Evolutionary conservation across 306 rosid genomes (phyloP).

Genomic region (Dryas drummondii): DNA sequence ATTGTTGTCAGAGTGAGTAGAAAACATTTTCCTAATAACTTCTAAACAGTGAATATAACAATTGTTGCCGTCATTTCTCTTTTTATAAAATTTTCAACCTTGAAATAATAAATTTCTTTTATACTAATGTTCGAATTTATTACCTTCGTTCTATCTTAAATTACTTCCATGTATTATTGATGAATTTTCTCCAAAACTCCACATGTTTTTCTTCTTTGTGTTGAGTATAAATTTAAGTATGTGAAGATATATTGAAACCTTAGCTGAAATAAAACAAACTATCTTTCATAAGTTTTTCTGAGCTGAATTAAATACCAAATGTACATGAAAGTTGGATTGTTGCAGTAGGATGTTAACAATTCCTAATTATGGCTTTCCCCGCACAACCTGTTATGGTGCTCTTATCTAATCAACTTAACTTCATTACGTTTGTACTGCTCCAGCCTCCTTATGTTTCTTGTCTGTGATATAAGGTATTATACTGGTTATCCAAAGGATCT

Average conservation of each 20-base stretch:
- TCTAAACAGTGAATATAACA: not conserved
- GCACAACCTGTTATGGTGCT: not conserved
- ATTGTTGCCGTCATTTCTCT: not conserved
- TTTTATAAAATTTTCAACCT: not conserved
- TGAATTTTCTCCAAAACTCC: not conserved
- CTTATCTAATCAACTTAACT: not conserved
- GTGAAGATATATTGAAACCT: not conserved
- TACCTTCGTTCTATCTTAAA: not conserved
- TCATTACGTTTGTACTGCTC: not conserved
- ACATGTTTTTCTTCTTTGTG: not conserved
- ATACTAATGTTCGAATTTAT: not conserved
- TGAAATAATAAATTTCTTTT: not conserved
- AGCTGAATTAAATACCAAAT: not conserved
- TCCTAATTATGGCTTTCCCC: not conserved
- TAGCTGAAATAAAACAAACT: not conserved
- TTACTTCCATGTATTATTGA: not conserved
- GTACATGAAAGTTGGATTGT: not conserved
- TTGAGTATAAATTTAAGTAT: not conserved
- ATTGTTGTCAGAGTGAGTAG: not conserved
- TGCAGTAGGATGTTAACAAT: not conserved
- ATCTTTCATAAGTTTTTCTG: not conserved
- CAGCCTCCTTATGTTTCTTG: not conserved
- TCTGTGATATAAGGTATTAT: conserved; percentile 54
- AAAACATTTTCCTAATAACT: not conserved
- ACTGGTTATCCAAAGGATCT: conserved; percentile 88